These are phyloP conservation scores for Pseudozyma pruni DNA, from an alignment of 1,284 basidiomycete genomes.

Conservation along the genomic window DNA sequence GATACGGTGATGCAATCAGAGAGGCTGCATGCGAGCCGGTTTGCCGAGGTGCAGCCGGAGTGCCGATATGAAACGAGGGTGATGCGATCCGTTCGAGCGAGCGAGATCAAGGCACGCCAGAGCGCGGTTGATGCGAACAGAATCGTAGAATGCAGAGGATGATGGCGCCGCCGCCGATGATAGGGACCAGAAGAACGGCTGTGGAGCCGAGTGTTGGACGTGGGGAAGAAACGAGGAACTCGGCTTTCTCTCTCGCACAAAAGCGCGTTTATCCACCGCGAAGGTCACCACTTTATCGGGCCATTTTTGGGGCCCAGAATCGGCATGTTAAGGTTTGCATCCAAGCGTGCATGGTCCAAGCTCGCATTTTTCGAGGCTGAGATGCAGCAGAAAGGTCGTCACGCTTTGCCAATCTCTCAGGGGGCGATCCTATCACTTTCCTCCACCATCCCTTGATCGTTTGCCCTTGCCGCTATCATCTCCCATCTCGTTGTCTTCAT, in stretches of 20 bases:
- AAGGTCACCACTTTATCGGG: not conserved
- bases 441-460: not conserved
- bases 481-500: too few species aligned
- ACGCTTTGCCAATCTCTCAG: not conserved
- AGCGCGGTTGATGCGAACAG: not conserved
- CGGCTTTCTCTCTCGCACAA: too few species aligned
- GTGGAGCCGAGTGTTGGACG: slow-evolving; percentile 11
- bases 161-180: too few species aligned
- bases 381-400: not conserved
- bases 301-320: too few species aligned
- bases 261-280: slow-evolving; percentile 11
- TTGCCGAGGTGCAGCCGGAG: too few species aligned
- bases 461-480: not conserved
- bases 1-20: too few species aligned
- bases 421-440: too few species aligned
- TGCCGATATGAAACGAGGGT: too few species aligned
- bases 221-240: slow-evolving; percentile 3
- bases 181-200: not conserved
- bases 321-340: too few species aligned
- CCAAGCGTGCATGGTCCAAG: slow-evolving; percentile 25
- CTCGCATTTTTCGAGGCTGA: slow-evolving; percentile 3
- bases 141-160: not conserved
- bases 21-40: too few species aligned
- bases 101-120: too few species aligned
- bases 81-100: too few species aligned